phyloP scores from a whole-genome alignment of 2,329 filamentous ascomycete genomes.

The Thyridium curvatum region DNA sequence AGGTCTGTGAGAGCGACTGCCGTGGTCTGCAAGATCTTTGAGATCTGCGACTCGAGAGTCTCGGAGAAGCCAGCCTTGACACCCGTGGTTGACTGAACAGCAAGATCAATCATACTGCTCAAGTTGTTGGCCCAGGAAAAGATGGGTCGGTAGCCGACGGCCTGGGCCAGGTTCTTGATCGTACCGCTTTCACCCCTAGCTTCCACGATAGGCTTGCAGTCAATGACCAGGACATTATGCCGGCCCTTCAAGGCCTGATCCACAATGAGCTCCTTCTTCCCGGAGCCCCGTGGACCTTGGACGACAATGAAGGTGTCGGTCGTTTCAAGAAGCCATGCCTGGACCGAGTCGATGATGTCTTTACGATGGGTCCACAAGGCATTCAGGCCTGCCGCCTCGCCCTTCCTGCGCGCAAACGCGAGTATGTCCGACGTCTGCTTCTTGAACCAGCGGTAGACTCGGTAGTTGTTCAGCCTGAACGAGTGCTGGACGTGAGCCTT shows the following conservation, averaged over 20 bases:
- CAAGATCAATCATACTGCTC: conserved; percentile 85
- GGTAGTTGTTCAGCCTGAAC: conserved; percentile 67
- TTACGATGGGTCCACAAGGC: conserved; percentile 86
- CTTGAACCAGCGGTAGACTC: conserved; percentile 74
- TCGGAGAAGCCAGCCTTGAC: conserved; percentile 94
- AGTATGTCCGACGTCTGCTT: conserved; percentile 63
- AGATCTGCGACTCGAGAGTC: conserved; percentile 80
- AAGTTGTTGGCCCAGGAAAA: conserved; percentile 97
- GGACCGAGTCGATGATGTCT: conserved; percentile 73
- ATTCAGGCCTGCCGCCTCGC: conserved; percentile 63
- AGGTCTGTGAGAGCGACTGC: conserved; percentile 73
- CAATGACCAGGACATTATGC: conserved; percentile 74
- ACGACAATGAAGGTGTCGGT: conserved; percentile 90
- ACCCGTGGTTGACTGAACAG: conserved; percentile 87
- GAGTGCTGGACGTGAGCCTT: conserved; percentile 77
- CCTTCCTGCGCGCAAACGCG: conserved; percentile 44
- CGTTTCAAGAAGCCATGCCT: conserved; percentile 81
- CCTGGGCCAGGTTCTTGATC: conserved; percentile 71
- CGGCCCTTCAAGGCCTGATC: conserved; percentile 75
- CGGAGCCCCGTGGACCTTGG: conserved; percentile 85
- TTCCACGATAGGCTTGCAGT: conserved; percentile 91
- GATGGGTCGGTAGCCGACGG: conserved; percentile 86
- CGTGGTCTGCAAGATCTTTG: conserved; percentile 84
- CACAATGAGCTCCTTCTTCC: conserved; percentile 81
- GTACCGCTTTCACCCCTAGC: conserved; percentile 81